phyloP scores from a whole-genome alignment of 345 rosid genomes.

The Eucalyptus shirleyi region DNA sequence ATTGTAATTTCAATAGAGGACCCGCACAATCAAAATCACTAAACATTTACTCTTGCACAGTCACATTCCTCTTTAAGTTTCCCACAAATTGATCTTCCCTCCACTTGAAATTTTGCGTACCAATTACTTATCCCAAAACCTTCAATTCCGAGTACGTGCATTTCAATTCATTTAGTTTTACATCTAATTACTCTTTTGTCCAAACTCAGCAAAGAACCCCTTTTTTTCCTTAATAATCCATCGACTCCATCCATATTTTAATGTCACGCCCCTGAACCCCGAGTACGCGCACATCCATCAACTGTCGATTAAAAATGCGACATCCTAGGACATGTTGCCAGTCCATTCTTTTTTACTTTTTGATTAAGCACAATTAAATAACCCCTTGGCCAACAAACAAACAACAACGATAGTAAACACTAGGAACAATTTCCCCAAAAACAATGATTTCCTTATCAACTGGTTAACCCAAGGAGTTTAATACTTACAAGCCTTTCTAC shows the following conservation, averaged over 20 bases:
- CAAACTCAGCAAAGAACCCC: neutral
- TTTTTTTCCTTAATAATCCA: neutral
- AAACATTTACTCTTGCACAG: neutral
- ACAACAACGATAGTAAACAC: too few relatives aligned
- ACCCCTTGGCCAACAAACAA: too few relatives aligned
- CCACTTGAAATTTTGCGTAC: neutral
- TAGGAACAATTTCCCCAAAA: too few relatives aligned
- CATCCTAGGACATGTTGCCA: fast-evolving
- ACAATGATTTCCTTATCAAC: too few relatives aligned
- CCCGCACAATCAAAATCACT: neutral
- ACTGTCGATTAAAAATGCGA: too few relatives aligned
- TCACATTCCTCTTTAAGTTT: neutral
- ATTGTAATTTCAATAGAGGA: neutral
- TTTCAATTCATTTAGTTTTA: neutral
- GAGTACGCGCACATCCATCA: too few relatives aligned
- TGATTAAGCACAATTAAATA: too few relatives aligned
- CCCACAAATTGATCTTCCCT: neutral
- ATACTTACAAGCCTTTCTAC: too few relatives aligned
- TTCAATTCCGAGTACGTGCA: neutral
- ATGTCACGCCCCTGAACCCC: too few relatives aligned
- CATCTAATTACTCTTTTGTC: neutral
- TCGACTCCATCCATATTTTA: neutral
- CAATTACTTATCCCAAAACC: neutral
- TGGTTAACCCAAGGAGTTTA: too few relatives aligned
- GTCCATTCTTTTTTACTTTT: too few relatives aligned